Conservation (phyloP, 2,329 filamentous ascomycete species). For the Orbilia ellipsospora region DNA sequence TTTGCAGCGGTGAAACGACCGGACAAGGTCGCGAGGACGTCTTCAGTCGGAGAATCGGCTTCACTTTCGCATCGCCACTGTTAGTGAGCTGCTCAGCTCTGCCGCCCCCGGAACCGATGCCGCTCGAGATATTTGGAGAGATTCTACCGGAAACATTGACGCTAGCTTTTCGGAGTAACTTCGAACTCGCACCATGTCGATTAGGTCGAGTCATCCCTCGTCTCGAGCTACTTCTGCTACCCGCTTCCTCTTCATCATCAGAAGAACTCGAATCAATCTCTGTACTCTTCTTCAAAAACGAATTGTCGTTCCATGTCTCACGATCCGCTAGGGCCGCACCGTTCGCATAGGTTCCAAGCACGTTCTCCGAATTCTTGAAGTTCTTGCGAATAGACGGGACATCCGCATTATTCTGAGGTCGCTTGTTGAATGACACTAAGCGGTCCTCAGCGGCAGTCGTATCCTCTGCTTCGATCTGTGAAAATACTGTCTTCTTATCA, state of each 20-base stretch:
- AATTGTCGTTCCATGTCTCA: conserved; percentile 72
- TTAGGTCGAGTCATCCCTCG: conserved; percentile 61
- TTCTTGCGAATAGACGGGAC: conserved; percentile 75
- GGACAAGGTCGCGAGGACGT: conserved; percentile 66
- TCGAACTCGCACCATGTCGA: conserved; percentile 33
- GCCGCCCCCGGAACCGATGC: conserved; percentile 35
- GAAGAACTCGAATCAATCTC: conserved; percentile 52
- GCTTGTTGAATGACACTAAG: conserved; percentile 87
- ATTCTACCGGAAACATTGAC: conserved; percentile 49
- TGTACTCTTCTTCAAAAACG: conserved; percentile 53
- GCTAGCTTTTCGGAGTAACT: conserved; percentile 57
- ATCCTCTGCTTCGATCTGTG: conserved; percentile 85
- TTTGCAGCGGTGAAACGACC: conserved; percentile 79
- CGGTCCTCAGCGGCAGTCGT: conserved; percentile 87
- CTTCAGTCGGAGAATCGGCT: conserved; percentile 43
- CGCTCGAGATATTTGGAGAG: conserved; percentile 49
- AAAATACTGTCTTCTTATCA: conserved; percentile 90
- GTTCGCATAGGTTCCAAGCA: conserved; percentile 73
- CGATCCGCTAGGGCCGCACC: conserved; percentile 58
- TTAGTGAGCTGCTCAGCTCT: conserved; percentile 56
- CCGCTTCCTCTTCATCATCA: conserved; percentile 74
- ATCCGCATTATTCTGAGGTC: conserved; percentile 65
- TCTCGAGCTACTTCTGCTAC: conserved; percentile 65
- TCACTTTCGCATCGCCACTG: conserved; percentile 57
- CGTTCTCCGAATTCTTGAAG: conserved; percentile 89